These are phyloP conservation scores for Schoenoplectus tabernaemontani DNA, from an alignment of 202 grass and related monocot genomes.

Conservation along the genomic window DNA sequence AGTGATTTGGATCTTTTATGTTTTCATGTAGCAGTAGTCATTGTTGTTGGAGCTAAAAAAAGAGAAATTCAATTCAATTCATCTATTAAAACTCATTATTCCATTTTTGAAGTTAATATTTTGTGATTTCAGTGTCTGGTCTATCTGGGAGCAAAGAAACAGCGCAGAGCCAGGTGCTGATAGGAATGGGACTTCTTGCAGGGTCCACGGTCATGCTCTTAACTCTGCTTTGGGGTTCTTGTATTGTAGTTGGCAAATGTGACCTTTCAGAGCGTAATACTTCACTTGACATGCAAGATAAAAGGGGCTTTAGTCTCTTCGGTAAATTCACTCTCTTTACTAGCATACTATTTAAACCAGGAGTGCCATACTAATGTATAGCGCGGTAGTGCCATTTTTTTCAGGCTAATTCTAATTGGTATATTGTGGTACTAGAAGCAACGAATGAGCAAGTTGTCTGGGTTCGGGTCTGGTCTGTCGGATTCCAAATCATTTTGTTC, in stretches of 20 bases:
- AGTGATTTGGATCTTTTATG: background rate
- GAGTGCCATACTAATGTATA: background rate
- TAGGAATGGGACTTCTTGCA: constrained; percentile 94
- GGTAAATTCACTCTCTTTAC: constrained; percentile 33
- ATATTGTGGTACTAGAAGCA: background rate
- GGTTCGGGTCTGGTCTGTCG: background rate
- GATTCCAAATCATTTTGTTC: background rate
- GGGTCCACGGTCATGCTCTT: constrained; percentile 92
- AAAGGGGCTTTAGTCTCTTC: constrained; percentile 55
- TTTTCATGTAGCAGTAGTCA: background rate
- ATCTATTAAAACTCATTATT: background rate
- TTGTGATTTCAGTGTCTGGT: constrained; percentile 66
- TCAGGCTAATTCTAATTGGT: background rate
- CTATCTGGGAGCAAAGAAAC: constrained; percentile 83
- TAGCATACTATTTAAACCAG: background rate
- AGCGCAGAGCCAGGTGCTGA: constrained; percentile 84
- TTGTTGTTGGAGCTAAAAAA: background rate
- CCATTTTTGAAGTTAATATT: background rate
- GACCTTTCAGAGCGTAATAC: constrained; percentile 40
- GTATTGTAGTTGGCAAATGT: constrained; percentile 90
- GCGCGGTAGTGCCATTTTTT: background rate
- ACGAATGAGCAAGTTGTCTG: background rate
- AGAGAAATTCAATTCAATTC: background rate
- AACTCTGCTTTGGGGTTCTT: constrained; percentile 95
- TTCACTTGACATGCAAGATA: constrained; percentile 45